phyloP scores from a whole-genome alignment of 176 grass and related monocot genomes.

The Microstegium vimineum region DNA sequence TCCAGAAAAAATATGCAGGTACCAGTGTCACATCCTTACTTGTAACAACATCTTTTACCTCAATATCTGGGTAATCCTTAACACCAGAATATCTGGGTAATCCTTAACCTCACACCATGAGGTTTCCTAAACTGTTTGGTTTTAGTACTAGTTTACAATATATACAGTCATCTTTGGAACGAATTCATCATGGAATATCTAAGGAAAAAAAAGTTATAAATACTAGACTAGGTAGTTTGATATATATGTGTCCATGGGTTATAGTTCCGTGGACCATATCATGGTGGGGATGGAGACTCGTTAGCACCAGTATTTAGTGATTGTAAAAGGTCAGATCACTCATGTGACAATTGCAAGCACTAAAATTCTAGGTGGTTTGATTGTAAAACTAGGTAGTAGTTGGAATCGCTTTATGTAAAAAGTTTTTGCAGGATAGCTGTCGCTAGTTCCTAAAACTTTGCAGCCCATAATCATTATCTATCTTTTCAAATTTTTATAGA shows the following conservation, averaged over 20 bases:
- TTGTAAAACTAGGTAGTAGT: background rate
- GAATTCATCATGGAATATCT: background rate
- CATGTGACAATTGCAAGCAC: background rate
- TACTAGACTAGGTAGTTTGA: background rate
- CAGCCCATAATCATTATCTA: background rate
- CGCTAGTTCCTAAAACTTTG: background rate
- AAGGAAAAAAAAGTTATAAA: background rate
- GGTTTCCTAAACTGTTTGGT: background rate
- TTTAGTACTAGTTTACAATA: background rate
- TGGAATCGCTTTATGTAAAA: slow-evolving; percentile 6
- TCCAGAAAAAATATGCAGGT: background rate
- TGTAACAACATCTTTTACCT: background rate
- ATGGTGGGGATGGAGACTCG: background rate
- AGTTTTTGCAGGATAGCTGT: background rate
- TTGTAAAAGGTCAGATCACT: background rate
- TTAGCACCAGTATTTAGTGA: background rate
- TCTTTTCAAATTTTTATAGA: background rate
- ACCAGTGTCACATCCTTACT: background rate
- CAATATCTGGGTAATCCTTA: background rate
- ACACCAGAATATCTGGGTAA: slow-evolving; percentile 3
- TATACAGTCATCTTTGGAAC: background rate
- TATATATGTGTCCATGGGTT: background rate
- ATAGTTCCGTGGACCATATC: background rate
- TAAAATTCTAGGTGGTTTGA: background rate
- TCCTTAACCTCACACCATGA: background rate